Evolutionary conservation across 108 stramenopile genomes (phyloP).

Genomic region (Nitzschia sp.): DNA sequence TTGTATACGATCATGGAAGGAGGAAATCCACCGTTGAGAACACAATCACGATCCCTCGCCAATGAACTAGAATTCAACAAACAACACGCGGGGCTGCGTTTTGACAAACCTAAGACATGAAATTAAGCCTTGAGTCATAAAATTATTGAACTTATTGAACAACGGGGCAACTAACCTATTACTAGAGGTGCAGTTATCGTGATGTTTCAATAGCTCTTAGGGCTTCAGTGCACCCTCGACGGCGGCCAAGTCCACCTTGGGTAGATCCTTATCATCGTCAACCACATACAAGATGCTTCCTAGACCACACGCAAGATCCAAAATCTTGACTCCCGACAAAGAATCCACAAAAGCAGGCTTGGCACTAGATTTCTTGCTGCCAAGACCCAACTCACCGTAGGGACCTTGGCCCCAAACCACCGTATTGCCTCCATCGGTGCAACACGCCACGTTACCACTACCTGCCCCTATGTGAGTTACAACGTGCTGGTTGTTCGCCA

Average conservation of each 20-base stretch:
- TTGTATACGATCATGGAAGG: no score
- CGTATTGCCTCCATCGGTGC: conserved; percentile 69
- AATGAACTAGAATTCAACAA: no score
- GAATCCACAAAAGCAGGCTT: conserved; percentile 80
- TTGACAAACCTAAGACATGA: no score
- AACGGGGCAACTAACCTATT: no score
- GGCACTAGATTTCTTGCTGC: conserved; percentile 69
- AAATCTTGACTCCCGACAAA: conserved; percentile 56
- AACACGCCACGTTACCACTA: conserved; percentile 62
- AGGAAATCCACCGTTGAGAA: no score
- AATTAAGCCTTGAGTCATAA: no score
- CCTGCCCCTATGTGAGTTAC: conserved; percentile 69
- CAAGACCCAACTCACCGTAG: conserved; percentile 79
- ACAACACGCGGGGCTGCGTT: no score
- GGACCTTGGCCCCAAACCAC: conserved; percentile 87
- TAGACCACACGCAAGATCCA: conserved; percentile 76
- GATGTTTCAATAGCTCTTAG: no score
- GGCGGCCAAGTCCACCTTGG: conserved; percentile 57
- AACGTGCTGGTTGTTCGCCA: conserved; percentile 88
- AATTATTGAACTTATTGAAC: no score
- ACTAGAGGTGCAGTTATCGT: no score
- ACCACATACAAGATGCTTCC: conserved; percentile 80
- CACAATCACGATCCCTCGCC: no score
- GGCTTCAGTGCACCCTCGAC: conserved; percentile 38
- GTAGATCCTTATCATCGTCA: conserved; percentile 61